These are phyloP conservation scores for Cercospora brassicicola DNA, from an alignment of 2,329 filamentous ascomycete genomes.

Conservation along the genomic window DNA sequence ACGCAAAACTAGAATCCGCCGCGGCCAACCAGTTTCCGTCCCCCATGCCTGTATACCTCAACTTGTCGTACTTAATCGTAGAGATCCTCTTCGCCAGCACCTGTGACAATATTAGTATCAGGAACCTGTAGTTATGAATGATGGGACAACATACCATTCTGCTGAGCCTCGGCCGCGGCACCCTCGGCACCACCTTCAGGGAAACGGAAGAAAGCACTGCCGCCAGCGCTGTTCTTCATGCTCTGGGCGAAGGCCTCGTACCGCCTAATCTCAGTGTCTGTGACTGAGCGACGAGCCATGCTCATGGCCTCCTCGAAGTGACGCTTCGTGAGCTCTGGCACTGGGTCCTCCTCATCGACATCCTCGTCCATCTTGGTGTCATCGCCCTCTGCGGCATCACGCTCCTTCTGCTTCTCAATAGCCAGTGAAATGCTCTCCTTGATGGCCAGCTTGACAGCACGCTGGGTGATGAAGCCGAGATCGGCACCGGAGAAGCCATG, in stretches of 20 bases:
- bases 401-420: constrained; percentile 86
- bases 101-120: constrained; percentile 54
- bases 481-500: constrained; percentile 99
- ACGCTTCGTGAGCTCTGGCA: constrained; percentile 90
- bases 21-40: constrained; percentile 11
- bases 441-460: constrained; percentile 98
- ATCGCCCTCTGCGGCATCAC: constrained; percentile 69
- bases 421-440: constrained; percentile 90
- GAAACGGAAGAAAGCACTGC: constrained; percentile 94
- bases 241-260: constrained; percentile 98
- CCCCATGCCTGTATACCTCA: constrained; percentile 11
- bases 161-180: constrained; percentile 36
- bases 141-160: constrained; percentile 39
- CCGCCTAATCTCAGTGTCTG: constrained; percentile 92
- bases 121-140: neutral
- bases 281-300: constrained; percentile 88
- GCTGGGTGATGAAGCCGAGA: constrained; percentile 97
- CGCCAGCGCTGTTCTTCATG: constrained; percentile 96
- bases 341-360: constrained; percentile 77
- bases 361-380: constrained; percentile 79
- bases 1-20: constrained; percentile 9
- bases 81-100: constrained; percentile 93
- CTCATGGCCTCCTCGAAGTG: constrained; percentile 99
- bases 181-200: constrained; percentile 59
- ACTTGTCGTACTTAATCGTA: constrained; percentile 67